A percentile compares a stretch with the other conserved stretches of the same genome.
phyloP scores from a whole-genome alignment of 2,329 filamentous ascomycete genomes.

The Tolypocladium guangdongense region DNA sequence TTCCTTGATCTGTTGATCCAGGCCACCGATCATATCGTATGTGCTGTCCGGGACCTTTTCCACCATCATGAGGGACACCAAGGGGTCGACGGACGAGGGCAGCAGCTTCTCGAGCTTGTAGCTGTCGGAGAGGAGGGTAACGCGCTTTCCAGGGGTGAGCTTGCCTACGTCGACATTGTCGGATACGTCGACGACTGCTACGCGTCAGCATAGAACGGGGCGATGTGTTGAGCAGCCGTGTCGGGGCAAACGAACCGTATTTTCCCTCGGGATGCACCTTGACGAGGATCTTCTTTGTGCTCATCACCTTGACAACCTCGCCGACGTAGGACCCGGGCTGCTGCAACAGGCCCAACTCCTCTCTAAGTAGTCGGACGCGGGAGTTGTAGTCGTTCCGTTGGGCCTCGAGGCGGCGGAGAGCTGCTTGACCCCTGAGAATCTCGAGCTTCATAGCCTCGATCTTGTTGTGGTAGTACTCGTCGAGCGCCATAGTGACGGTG shows the following conservation, averaged over 20 bases:
- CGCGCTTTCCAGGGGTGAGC: constrained; percentile 93
- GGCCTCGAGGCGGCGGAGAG: constrained; percentile 86
- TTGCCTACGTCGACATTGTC: constrained; percentile 92
- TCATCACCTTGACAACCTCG: constrained; percentile 99
- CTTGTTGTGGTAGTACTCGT: constrained; percentile 99
- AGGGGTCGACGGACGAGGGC: constrained; percentile 92
- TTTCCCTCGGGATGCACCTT: constrained; percentile 99
- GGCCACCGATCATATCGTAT: constrained; percentile 99
- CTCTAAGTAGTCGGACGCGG: constrained; percentile 81
- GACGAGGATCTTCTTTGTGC: constrained; percentile 96
- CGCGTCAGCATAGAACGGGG: background rate
- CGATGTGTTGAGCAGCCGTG: background rate
- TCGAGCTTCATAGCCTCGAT: constrained; percentile 99
- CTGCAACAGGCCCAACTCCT: constrained; percentile 91
- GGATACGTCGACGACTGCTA: constrained; percentile 85
- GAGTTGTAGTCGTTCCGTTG: constrained; percentile 99
- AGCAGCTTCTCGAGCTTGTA: constrained; percentile 99
- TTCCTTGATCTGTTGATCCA: constrained; percentile 99
- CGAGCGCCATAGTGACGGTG: constrained; percentile 75
- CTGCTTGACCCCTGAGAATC: constrained; percentile 97
- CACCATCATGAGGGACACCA: constrained; percentile 99
- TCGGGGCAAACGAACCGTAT: constrained; percentile 61
- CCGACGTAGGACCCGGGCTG: constrained; percentile 97
- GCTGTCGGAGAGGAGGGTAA: constrained; percentile 89
- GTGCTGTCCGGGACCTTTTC: constrained; percentile 99